Conservation (phyloP, 1,139 yeast genomes). For the Barnettozyma hawaiiensis region DNA sequence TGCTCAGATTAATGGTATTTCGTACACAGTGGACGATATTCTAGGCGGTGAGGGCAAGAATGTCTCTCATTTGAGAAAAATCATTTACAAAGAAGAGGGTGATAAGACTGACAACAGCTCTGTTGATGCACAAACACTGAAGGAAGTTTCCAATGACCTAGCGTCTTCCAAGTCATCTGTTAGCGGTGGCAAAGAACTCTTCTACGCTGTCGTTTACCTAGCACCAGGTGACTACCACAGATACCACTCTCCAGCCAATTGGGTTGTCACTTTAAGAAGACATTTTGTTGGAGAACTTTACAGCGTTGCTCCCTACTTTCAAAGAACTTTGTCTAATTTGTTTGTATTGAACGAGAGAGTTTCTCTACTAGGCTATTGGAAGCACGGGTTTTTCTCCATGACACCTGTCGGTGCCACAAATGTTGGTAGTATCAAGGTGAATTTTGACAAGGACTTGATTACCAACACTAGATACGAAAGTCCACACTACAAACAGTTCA, state of each 20-base stretch:
- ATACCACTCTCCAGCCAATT: slow-evolving; percentile 91
- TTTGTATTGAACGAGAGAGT: slow-evolving; percentile 94
- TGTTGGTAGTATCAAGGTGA: slow-evolving; percentile 89
- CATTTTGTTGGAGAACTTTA: slow-evolving; percentile 95
- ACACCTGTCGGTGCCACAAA: slow-evolving; percentile 99
- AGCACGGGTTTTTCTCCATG: slow-evolving; percentile 96
- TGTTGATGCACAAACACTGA: slow-evolving; percentile 26
- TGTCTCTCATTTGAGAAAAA: slow-evolving; percentile 38
- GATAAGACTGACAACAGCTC: slow-evolving; percentile 42
- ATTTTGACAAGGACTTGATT: slow-evolving; percentile 84
- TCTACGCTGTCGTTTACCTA: slow-evolving; percentile 85
- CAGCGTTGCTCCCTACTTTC: slow-evolving; percentile 96
- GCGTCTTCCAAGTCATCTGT: background rate
- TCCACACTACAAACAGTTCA: slow-evolving; percentile 21
- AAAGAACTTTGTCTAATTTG: slow-evolving; percentile 75
- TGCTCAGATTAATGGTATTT: slow-evolving; percentile 72
- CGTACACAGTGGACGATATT: slow-evolving; percentile 65
- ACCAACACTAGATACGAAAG: slow-evolving; percentile 73
- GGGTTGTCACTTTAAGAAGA: slow-evolving; percentile 92
- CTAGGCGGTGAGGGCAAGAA: slow-evolving; percentile 43
- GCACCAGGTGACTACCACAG: slow-evolving; percentile 99
- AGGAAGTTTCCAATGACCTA: slow-evolving; percentile 29
- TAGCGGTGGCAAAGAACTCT: slow-evolving; percentile 52
- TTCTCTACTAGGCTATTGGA: slow-evolving; percentile 93
- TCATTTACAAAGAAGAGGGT: slow-evolving; percentile 55